Conservation (phyloP, 257 asterid genomes). For the Coffea canephora region DNA sequence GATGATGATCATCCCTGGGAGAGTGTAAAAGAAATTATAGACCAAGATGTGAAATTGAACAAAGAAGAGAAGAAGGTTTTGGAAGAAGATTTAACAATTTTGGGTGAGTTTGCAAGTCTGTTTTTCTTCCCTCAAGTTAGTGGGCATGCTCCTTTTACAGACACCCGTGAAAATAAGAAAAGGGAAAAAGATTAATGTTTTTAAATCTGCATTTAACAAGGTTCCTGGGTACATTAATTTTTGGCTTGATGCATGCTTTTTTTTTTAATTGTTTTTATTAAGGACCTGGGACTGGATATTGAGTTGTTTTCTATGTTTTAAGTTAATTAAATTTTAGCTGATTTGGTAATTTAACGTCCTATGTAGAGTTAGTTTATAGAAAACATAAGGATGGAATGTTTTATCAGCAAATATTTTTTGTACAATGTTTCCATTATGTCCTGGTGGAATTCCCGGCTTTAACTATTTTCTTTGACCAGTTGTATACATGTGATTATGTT, state of each 20-base stretch:
- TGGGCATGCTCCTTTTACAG: not conserved
- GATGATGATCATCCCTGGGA: conserved; percentile 61
- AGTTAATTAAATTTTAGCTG: too few relatives aligned
- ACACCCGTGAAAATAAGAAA: too few relatives aligned
- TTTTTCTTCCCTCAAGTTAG: not conserved
- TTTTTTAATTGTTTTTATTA: too few relatives aligned
- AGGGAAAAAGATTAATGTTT: too few relatives aligned
- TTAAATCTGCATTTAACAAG: too few relatives aligned
- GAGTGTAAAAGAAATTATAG: conserved; percentile 51
- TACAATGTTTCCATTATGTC: not conserved
- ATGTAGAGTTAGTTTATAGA: not conserved
- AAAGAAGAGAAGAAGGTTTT: conserved; percentile 52
- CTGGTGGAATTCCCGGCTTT: not conserved
- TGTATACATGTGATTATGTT: not conserved
- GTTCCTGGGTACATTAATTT: not conserved
- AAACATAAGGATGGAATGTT: not conserved
- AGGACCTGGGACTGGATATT: too few relatives aligned
- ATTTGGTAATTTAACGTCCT: not conserved
- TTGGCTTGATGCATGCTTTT: not conserved
- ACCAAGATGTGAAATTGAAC: conserved; percentile 46
- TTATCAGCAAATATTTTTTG: not conserved
- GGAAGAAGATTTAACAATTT: conserved; percentile 66
- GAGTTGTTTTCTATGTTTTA: too few relatives aligned
- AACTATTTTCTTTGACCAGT: not conserved
- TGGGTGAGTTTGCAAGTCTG: conserved; percentile 44